A percentile compares a stretch with the other conserved stretches of the same genome.
These are phyloP conservation scores for Tricholoma matsutake DNA, from an alignment of 768 basidiomycete species.

Conservation along the genomic window DNA sequence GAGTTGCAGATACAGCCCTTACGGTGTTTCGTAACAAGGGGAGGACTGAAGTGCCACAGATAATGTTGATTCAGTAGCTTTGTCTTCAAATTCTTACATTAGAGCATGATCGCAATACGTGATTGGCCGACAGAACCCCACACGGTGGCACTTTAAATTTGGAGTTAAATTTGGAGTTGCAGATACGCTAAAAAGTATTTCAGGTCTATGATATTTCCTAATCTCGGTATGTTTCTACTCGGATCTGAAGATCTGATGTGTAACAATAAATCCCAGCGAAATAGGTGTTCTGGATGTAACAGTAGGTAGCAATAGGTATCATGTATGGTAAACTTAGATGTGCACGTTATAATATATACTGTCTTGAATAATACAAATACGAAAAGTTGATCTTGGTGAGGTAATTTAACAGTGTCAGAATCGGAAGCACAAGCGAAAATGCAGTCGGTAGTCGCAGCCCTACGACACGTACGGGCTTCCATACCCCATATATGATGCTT, in stretches of 20 bases:
- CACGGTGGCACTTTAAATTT: too few relatives aligned
- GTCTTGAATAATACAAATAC: neutral
- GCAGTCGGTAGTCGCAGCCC: neutral
- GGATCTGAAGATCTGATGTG: neutral
- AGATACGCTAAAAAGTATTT: too few relatives aligned
- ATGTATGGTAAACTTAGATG: neutral
- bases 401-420: neutral
- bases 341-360: neutral
- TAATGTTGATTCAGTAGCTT: too few relatives aligned
- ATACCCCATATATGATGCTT: conserved; percentile 6
- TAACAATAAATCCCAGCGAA: neutral
- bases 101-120: too few relatives aligned
- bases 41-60: too few relatives aligned
- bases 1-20: too few relatives aligned
- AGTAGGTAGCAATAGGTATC: neutral
- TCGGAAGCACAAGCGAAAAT: neutral
- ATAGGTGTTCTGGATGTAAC: neutral
- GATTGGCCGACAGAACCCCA: too few relatives aligned
- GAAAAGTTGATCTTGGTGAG: neutral
- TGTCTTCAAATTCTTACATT: too few relatives aligned
- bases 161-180: too few relatives aligned
- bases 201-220: too few relatives aligned
- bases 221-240: too few relatives aligned
- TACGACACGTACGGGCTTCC: conserved; percentile 4
- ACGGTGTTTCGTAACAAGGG: too few relatives aligned